A percentile compares a stretch with the other conserved stretches of the same genome.
phyloP scores from a whole-genome alignment of 495 filamentous ascomycete genomes.

The Aspergillus haitiensis region DNA sequence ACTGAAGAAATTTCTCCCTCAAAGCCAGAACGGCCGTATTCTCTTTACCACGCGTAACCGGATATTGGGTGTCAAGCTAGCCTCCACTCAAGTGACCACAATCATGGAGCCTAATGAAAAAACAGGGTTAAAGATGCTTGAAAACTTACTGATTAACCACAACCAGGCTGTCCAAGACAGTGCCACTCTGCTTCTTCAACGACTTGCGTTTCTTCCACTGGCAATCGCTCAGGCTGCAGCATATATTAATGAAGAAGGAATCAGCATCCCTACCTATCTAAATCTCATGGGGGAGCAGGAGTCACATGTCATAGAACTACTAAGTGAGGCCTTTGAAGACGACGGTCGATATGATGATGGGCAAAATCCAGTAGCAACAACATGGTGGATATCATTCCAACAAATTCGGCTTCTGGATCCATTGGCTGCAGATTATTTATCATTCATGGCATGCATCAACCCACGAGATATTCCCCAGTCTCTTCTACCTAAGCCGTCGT shows the following conservation, averaged over 20 bases:
- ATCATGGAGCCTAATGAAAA: slow-evolving; percentile 30
- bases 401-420: slow-evolving; percentile 40
- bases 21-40: slow-evolving; percentile 31
- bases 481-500: slow-evolving; percentile 18
- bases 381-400: slow-evolving; percentile 55
- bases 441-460: slow-evolving; percentile 46
- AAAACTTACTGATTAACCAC: slow-evolving; percentile 31
- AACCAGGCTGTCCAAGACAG: slow-evolving; percentile 19
- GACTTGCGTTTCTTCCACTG: slow-evolving; percentile 39
- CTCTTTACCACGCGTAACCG: slow-evolving; percentile 42
- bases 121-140: slow-evolving; percentile 21
- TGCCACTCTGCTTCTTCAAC: slow-evolving; percentile 24
- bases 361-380: slow-evolving; percentile 53
- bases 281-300: slow-evolving; percentile 42
- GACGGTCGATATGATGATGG: slow-evolving; percentile 31
- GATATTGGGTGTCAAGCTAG: slow-evolving; percentile 28
- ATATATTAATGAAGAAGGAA: slow-evolving; percentile 36
- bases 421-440: slow-evolving; percentile 38
- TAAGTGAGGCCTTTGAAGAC: slow-evolving; percentile 54
- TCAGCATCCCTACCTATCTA: slow-evolving; percentile 42
- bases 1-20: slow-evolving; percentile 28
- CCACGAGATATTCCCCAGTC: slow-evolving; percentile 32
- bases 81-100: slow-evolving; percentile 20
- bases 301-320: slow-evolving; percentile 38
- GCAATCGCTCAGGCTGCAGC: slow-evolving; percentile 46